phyloP scores from a whole-genome alignment of 345 rosid species.

The Chamaenerion angustifolium region DNA sequence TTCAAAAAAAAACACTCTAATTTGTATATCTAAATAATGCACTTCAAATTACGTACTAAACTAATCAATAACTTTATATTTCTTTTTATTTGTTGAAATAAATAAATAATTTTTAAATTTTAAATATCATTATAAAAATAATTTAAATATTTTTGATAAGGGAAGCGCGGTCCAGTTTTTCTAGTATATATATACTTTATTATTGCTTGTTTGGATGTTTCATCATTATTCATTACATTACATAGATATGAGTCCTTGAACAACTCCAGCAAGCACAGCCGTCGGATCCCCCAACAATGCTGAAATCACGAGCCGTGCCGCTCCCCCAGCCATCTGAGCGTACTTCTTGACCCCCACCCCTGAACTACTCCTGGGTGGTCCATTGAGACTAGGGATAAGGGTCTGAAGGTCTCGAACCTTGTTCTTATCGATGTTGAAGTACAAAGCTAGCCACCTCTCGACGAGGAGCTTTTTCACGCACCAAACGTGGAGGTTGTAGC shows the following conservation, averaged over 20 bases:
- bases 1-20: too few relatives aligned
- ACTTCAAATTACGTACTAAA: too few relatives aligned
- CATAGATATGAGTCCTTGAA: slow-evolving; percentile 25
- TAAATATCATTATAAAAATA: too few relatives aligned
- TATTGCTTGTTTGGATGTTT: too few relatives aligned
- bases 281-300: slow-evolving; percentile 40
- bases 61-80: too few relatives aligned
- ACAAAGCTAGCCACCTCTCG: slow-evolving; percentile 26
- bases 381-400: slow-evolving; percentile 21
- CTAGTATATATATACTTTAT: too few relatives aligned
- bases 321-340: slow-evolving; percentile 22
- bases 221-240: slow-evolving; percentile 1
- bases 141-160: too few relatives aligned
- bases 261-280: slow-evolving; percentile 20
- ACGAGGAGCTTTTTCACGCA: slow-evolving; percentile 33
- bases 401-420: slow-evolving; percentile 21
- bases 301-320: slow-evolving; percentile 20
- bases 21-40: too few relatives aligned
- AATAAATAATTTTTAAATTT: too few relatives aligned
- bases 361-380: slow-evolving; percentile 6
- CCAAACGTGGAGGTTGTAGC: slow-evolving; percentile 31
- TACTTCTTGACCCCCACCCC: slow-evolving; percentile 16
- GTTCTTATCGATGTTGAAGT: slow-evolving; percentile 17
- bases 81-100: too few relatives aligned
- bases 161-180: too few relatives aligned